A percentile compares a stretch with the other conserved stretches of the same genome.
phyloP scores from a whole-genome alignment of 495 filamentous ascomycete genomes.

The Xylaria palmicola region DNA sequence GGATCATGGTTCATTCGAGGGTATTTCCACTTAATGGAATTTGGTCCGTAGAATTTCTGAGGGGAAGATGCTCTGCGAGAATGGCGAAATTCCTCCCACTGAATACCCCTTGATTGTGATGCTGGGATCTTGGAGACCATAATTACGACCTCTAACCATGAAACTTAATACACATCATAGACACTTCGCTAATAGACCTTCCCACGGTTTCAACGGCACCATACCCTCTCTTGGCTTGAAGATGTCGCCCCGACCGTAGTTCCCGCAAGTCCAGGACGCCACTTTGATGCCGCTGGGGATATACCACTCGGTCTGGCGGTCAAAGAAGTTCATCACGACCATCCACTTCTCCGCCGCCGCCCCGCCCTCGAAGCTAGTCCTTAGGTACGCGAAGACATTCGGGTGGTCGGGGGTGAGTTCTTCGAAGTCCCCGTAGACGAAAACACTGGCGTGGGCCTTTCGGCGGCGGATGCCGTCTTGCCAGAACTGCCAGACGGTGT shows the following conservation, averaged over 20 bases:
- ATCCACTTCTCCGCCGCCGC: conserved; percentile 26
- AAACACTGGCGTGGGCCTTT: conserved; percentile 52
- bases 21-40: no score
- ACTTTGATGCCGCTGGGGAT: conserved; percentile 15
- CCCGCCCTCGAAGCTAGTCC: conserved; percentile 11
- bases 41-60: no score
- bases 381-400: conserved; percentile 29
- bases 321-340: conserved; percentile 28
- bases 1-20: no score
- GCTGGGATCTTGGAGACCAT: no score
- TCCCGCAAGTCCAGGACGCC: conserved; percentile 19
- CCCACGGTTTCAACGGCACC: conserved; percentile 26
- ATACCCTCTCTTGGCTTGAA: conserved; percentile 19
- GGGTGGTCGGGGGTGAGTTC: conserved; percentile 21
- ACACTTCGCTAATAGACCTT: conserved; percentile 22
- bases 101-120: no score
- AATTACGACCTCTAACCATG: no score
- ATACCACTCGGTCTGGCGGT: conserved; percentile 23
- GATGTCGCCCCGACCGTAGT: conserved; percentile 14
- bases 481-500: conserved; percentile 50
- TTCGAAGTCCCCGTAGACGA: conserved; percentile 62
- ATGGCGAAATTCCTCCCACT: no score
- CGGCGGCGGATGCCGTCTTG: conserved; percentile 41
- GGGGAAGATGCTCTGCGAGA: no score
- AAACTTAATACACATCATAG: conserved; percentile 12